A percentile compares a stretch with the other conserved stretches of the same genome.
phyloP scores from a whole-genome alignment of 208 protist species.

The Vickermania spadyakhi region DNA sequence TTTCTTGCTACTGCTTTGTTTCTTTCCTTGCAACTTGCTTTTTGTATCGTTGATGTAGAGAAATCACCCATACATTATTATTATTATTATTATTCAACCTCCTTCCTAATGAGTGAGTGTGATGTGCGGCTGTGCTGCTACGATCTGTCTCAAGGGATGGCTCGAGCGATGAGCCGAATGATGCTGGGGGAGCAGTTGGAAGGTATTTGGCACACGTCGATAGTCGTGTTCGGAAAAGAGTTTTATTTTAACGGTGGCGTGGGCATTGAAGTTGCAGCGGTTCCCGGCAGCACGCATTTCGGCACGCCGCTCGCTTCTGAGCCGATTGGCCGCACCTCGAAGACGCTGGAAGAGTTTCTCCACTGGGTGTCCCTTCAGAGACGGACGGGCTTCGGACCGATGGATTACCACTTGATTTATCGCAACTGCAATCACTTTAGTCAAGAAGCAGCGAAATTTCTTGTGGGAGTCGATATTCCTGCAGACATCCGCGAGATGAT shows the following conservation, averaged over 20 bases:
- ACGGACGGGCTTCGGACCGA: constrained; percentile 11
- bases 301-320: constrained; percentile 16
- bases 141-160: constrained; percentile 69
- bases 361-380: constrained; percentile 7
- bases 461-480: constrained; percentile 21
- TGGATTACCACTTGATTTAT: constrained; percentile 49
- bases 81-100: neutral
- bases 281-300: constrained; percentile 35
- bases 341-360: constrained; percentile 20
- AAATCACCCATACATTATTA: too few species aligned
- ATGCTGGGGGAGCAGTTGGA: constrained; percentile 61
- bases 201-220: constrained; percentile 69
- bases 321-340: constrained; percentile 16
- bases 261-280: constrained; percentile 9
- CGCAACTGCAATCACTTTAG: constrained; percentile 82
- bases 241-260: constrained; percentile 68
- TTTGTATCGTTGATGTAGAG: too few species aligned
- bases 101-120: neutral
- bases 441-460: constrained; percentile 27
- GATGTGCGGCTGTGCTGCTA: constrained; percentile 63
- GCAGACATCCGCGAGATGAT: constrained; percentile 31
- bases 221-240: constrained; percentile 65
- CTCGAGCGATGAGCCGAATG: constrained; percentile 21
- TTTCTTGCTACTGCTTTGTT: neutral
- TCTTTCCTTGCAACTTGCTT: neutral